Percentiles rank a stretch among this genome's conserved stretches.
Evolutionary conservation across 1,284 basidiomycete species (phyloP).

Genomic region (Xerocomus minutiporus): DNA sequence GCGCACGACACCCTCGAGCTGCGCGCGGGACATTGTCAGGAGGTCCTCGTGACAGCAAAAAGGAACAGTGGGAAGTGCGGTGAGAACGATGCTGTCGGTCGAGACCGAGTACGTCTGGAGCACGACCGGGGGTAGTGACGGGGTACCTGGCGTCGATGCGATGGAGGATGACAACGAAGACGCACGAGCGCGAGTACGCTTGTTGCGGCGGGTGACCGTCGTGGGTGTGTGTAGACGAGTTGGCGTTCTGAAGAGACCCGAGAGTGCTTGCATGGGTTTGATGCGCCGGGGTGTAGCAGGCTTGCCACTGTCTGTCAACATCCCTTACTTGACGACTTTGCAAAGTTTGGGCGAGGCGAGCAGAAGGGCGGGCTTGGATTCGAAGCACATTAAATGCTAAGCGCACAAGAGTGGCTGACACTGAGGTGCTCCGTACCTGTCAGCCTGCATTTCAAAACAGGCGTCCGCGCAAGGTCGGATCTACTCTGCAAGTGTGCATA

Average conservation of each 20-base stretch:
- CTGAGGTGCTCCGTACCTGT: not conserved
- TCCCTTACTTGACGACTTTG: constrained; percentile 1
- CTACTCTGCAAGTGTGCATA: not conserved
- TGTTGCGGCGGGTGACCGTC: constrained; percentile 15
- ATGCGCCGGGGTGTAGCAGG: constrained; percentile 13
- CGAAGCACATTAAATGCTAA: not conserved
- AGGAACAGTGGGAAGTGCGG: constrained; percentile 44
- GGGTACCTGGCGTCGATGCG: constrained; percentile 5
- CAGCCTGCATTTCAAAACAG: not conserved
- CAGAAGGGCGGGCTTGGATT: not conserved
- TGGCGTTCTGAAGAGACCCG: constrained; percentile 25
- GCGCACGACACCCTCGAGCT: constrained; percentile 44
- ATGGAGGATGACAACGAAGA: constrained; percentile 7
- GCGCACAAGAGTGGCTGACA: not conserved
- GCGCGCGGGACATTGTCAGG: constrained; percentile 45
- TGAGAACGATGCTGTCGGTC: constrained; percentile 54
- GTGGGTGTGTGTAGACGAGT: constrained; percentile 19
- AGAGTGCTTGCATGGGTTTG: constrained; percentile 16
- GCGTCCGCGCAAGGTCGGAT: not conserved
- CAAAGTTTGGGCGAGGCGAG: not conserved
- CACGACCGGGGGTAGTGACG: constrained; percentile 32
- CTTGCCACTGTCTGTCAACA: constrained; percentile 12
- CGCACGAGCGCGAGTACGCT: constrained; percentile 16
- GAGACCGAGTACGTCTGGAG: constrained; percentile 49
- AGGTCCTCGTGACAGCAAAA: constrained; percentile 65